Evolutionary conservation across 768 basidiomycete species (phyloP).

Genomic region (Suillus placidus): DNA sequence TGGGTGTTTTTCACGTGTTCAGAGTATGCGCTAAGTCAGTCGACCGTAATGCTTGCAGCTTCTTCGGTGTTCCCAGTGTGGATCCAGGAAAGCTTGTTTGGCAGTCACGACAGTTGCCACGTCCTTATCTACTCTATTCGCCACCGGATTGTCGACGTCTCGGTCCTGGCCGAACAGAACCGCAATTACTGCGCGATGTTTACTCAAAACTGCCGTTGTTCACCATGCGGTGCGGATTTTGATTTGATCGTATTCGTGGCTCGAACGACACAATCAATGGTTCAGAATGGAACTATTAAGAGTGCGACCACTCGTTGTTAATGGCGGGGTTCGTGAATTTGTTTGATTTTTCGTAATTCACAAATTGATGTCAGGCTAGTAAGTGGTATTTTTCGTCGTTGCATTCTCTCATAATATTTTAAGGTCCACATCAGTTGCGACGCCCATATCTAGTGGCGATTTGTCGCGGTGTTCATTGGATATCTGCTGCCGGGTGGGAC

Average conservation of each 20-base stretch:
- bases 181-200: not conserved
- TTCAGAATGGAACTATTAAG: not conserved
- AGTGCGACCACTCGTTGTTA: no score
- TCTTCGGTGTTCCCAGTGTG: not conserved
- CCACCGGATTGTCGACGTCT: not conserved
- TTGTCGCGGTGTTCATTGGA: not conserved
- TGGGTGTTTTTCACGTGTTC: not conserved
- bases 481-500: not conserved
- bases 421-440: not conserved
- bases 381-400: not conserved
- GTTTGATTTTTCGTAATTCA: not conserved
- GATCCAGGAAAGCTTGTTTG: not conserved
- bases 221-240: not conserved
- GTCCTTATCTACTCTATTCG: slow-evolving; percentile 1
- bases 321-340: not conserved
- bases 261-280: not conserved
- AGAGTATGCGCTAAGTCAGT: not conserved
- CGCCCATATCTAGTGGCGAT: not conserved
- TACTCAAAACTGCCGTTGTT: not conserved
- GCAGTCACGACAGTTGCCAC: not conserved
- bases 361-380: not conserved
- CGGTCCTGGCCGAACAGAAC: not conserved
- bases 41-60: not conserved
- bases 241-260: not conserved
- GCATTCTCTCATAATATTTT: not conserved